These are phyloP conservation scores for Alternaria sp. DNA, from an alignment of 2,329 filamentous ascomycete species.

Conservation along the genomic window DNA sequence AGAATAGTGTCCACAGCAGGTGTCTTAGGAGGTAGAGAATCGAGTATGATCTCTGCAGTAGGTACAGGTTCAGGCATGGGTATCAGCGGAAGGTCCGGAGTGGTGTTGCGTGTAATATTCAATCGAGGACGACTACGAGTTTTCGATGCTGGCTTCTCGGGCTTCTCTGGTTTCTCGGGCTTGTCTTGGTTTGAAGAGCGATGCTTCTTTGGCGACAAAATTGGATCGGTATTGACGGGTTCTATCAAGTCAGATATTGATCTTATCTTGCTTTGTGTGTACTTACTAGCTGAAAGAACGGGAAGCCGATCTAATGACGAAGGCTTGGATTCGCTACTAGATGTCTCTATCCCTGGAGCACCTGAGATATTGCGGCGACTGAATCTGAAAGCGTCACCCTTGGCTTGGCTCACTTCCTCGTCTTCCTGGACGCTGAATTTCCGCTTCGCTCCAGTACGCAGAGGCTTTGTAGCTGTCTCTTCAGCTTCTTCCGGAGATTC, in stretches of 20 bases:
- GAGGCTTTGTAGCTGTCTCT: slow-evolving; percentile 33
- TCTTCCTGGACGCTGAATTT: slow-evolving; percentile 65
- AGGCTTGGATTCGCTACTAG: slow-evolving; percentile 27
- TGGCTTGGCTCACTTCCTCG: slow-evolving; percentile 49
- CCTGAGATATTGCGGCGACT: slow-evolving; percentile 49
- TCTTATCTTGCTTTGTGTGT: slow-evolving; percentile 12
- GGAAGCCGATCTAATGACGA: slow-evolving; percentile 43
- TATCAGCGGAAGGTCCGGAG: slow-evolving; percentile 30
- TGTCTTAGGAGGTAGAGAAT: slow-evolving; percentile 51
- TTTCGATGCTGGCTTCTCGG: slow-evolving; percentile 31
- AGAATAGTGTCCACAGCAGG: slow-evolving; percentile 51
- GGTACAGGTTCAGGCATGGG: slow-evolving; percentile 32
- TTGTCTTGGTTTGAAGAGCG: slow-evolving; percentile 36
- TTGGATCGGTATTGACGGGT: slow-evolving; percentile 58
- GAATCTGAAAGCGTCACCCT: slow-evolving; percentile 57
- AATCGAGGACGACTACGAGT: slow-evolving; percentile 33
- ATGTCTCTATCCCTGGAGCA: slow-evolving; percentile 24
- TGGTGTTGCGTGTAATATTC: slow-evolving; percentile 36
- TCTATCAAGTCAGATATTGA: slow-evolving; percentile 48
- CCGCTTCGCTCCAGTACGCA: slow-evolving; percentile 63
- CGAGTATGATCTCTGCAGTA: slow-evolving; percentile 43
- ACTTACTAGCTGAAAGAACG: slow-evolving; percentile 55
- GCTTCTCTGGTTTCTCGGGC: slow-evolving; percentile 36
- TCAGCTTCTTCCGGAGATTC: slow-evolving; percentile 49
- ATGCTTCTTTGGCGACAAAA: slow-evolving; percentile 54